Base-by-base conservation (phyloP, 1,139 yeast genomes). In the Suzukiozyma palmioleophila region DNA sequence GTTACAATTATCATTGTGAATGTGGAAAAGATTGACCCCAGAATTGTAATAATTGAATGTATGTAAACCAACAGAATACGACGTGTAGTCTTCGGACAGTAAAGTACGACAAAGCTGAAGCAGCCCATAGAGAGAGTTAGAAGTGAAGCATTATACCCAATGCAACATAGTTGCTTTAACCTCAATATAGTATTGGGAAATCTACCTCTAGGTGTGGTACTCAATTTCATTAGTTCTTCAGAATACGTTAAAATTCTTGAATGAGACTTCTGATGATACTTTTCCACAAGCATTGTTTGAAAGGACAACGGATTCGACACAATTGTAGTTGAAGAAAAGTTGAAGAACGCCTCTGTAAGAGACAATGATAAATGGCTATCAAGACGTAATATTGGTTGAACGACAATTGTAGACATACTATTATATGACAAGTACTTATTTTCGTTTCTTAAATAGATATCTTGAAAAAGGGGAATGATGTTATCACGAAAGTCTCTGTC, bases 391-490 rank as follows among this genome's bases (percentile, higher is more conserved):
- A 26, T 26, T 2, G 64, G 64, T 14, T 44, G 41, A 7, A 55
- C 44, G 6, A 49, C 41, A 11, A 62, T 50, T 1, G 64, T 55
- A 1, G 50, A 39, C 11, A 45, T 39, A 8, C 46, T 45, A n/a
- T 44, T 37, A 21, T 46, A 39, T 0, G 43, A 26, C n/a, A 55
- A 34, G 39, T 61, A 61, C 8, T 30, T 38, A 2, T 43, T 41
- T 41, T 58, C 60, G 39, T 53, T 50, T 31, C 64, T 45, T 15
- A 52, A 24, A 38, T 62, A 62, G 6, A 51, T 44, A 27, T 52
- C 55, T 35, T 46, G 46, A 15, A 61, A 33, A 8, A 52, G 14
- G 4, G 29, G 12, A 26, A 25, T 33, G 14, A 33, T 33, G 8
- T 10, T n/a, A n/a, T n/a, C n/a, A 11, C 10, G 10, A 14, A 18